Conservation (phyloP, 106 monocot species). For the Platanthera guangdongensis region DNA sequence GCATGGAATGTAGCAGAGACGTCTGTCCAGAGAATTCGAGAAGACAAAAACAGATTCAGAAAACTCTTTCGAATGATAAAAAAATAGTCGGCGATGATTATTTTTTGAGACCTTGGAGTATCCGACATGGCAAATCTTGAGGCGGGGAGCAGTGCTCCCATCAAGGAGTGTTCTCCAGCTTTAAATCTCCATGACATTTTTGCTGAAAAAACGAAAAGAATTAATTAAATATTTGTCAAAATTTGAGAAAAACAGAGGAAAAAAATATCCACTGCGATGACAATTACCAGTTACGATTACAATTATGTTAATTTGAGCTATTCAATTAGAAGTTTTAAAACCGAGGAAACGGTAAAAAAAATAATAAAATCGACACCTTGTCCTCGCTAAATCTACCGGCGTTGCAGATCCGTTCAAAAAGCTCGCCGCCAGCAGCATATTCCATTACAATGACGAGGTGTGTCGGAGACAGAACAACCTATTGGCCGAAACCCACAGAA, state of each 20-base stretch:
- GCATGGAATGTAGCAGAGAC: no score
- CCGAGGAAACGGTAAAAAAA: not conserved
- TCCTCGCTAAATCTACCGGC: no score
- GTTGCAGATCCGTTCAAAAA: conserved; percentile 80
- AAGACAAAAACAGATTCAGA: no score
- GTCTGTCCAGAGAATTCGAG: no score
- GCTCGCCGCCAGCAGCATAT: conserved; percentile 93
- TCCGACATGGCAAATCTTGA: conserved; percentile 88
- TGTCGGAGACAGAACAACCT: conserved; percentile 81
- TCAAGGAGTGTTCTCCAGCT: conserved; percentile 91
- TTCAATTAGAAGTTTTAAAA: not conserved
- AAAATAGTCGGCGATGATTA: no score
- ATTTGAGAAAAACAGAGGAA: conserved; percentile 37
- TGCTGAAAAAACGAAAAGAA: conserved; percentile 27
- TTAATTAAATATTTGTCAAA: not conserved
- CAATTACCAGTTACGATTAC: conserved; percentile 5
- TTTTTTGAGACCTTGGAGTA: conserved; percentile 65
- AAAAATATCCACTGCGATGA: conserved; percentile 75
- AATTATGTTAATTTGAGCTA: not conserved
- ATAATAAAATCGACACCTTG: conserved; percentile 34
- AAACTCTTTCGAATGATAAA: no score
- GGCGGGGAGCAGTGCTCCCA: conserved; percentile 71
- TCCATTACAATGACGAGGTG: conserved; percentile 92
- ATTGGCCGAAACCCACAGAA: not conserved
- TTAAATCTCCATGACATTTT: conserved; percentile 78